A percentile compares a stretch with the other conserved stretches of the same genome.
Evolutionary conservation across 441 rosid genomes (phyloP).

Genomic region (Croton laevigatus): DNA sequence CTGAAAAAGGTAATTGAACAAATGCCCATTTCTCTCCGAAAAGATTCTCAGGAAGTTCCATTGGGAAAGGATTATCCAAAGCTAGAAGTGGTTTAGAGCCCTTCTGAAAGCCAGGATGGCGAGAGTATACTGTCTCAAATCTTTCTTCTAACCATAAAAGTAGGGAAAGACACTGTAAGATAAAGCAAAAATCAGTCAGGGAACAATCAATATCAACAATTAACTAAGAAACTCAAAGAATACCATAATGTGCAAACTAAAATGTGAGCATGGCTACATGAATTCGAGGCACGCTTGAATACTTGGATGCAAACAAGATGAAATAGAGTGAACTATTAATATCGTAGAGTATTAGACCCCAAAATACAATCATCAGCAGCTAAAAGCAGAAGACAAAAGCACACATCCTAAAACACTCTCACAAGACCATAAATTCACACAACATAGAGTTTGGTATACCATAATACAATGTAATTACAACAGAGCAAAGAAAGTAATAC

Average conservation of each 20-base stretch:
- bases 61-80: conserved; percentile 87
- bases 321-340: neutral
- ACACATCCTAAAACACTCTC: too few species aligned
- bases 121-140: conserved; percentile 68
- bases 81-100: conserved; percentile 80
- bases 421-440: neutral
- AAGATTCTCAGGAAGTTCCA: conserved; percentile 89
- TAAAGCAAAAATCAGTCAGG: conserved; percentile 4
- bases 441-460: too few species aligned
- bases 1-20: conserved; percentile 88
- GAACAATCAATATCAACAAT: neutral
- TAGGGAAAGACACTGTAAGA: conserved; percentile 74
- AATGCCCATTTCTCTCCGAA: conserved; percentile 95
- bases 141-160: conserved; percentile 92
- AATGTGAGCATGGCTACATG: neutral
- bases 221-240: neutral
- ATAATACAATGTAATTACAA: too few species aligned
- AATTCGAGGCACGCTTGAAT: neutral
- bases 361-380: too few species aligned
- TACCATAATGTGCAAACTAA: neutral
- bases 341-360: neutral
- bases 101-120: conserved; percentile 94
- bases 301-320: neutral
- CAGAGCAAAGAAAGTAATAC: too few species aligned
- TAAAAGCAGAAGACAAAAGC: too few species aligned